phyloP scores from a whole-genome alignment of 73 alveolate genomes.

The Tetrahymena elliotti region DNA sequence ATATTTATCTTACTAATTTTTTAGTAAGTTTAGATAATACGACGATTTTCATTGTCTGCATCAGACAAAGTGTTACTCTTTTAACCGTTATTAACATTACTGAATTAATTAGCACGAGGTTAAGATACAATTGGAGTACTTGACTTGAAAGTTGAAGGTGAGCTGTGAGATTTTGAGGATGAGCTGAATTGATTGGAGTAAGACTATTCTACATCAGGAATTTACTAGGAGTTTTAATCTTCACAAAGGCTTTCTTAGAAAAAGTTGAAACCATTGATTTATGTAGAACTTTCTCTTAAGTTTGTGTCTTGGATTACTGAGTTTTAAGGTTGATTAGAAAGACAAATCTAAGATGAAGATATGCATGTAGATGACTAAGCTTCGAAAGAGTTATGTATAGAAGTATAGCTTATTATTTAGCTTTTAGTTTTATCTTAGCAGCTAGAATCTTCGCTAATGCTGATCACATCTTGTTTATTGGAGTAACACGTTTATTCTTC shows the following conservation, averaged over 20 bases:
- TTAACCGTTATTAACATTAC: neutral
- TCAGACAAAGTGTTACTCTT: neutral
- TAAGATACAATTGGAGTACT: neutral
- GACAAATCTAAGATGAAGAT: neutral
- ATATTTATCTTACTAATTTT: neutral
- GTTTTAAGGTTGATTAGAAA: neutral
- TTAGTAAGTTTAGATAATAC: neutral
- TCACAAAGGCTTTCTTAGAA: neutral
- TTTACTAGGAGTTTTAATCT: neutral
- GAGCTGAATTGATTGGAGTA: neutral
- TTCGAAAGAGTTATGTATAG: neutral
- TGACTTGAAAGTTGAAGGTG: neutral
- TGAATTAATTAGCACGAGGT: neutral
- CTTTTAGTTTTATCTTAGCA: neutral
- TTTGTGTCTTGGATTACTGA: neutral
- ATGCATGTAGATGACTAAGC: neutral
- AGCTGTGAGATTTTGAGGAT: neutral
- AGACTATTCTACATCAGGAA: neutral
- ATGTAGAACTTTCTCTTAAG: neutral
- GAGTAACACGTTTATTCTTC: neutral
- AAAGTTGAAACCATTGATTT: neutral
- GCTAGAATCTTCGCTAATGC: neutral
- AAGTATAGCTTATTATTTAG: neutral
- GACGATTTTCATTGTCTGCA: neutral
- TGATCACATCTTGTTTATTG: neutral